Conservation (phyloP, 2,329 filamentous ascomycete genomes). For the Cercospora janseana region DNA sequence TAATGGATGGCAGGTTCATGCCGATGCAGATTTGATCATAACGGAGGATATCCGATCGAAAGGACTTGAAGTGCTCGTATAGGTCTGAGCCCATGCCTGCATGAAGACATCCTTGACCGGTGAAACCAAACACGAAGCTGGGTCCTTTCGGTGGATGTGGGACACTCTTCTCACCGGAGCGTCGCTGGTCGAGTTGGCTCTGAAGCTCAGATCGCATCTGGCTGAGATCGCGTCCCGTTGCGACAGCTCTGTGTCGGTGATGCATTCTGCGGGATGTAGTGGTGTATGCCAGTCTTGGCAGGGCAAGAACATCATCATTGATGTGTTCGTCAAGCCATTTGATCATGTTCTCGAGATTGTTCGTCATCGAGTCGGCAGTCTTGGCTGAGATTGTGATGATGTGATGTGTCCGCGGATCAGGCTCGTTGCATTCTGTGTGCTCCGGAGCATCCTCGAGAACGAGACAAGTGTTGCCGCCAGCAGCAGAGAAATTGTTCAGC, state of each 20-base stretch:
- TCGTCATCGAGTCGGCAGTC: constrained; percentile 45
- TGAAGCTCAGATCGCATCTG: constrained; percentile 8
- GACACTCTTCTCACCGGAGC: constrained; percentile 2
- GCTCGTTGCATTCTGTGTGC: constrained; percentile 25
- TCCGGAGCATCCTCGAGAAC: constrained; percentile 61
- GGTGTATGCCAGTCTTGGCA: constrained; percentile 27
- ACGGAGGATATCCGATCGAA: constrained; percentile 34
- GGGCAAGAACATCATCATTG: neutral
- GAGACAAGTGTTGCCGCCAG: constrained; percentile 68
- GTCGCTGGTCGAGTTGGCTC: neutral
- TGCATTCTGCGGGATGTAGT: constrained; percentile 34
- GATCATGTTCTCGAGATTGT: constrained; percentile 48
- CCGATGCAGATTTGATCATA: constrained; percentile 33
- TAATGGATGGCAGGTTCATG: constrained; percentile 36
- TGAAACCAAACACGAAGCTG: constrained; percentile 41
- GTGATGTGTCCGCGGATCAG: constrained; percentile 52
- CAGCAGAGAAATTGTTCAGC: constrained; percentile 69
- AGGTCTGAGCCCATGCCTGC: constrained; percentile 35
- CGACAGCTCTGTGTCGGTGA: constrained; percentile 20
- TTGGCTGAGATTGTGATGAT: constrained; percentile 60
- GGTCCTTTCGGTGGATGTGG: constrained; percentile 18
- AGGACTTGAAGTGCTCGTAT: constrained; percentile 31
- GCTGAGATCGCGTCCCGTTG: constrained; percentile 6
- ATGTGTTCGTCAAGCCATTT: constrained; percentile 4
- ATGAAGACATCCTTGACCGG: constrained; percentile 40